Conservation (phyloP, 345 rosid genomes). For the Citrus mangshanensis region DNA sequence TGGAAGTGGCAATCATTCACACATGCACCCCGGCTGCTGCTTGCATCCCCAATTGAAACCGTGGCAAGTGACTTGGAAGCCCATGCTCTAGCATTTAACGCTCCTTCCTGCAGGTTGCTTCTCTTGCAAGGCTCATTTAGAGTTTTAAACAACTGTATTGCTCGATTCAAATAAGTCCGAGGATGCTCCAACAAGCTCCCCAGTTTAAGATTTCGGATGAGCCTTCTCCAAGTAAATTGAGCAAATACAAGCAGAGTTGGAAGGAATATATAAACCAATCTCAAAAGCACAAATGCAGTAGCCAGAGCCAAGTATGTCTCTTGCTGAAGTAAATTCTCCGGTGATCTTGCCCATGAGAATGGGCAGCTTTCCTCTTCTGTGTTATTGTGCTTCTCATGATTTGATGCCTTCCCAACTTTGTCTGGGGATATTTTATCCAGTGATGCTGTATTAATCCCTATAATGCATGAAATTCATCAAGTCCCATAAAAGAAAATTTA, state of each 20-base stretch:
- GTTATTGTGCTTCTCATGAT: conserved; percentile 46
- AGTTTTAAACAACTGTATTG: conserved; percentile 47
- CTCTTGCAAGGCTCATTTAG: conserved; percentile 79
- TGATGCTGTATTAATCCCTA: conserved; percentile 51
- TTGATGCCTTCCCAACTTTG: conserved; percentile 33
- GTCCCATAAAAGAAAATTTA: background rate
- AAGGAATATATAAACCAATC: conserved; percentile 49
- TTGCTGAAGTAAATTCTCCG: conserved; percentile 76
- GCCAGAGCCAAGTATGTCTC: conserved; percentile 86
- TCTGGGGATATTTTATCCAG: conserved; percentile 35
- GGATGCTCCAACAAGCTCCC: conserved; percentile 69
- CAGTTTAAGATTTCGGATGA: conserved; percentile 39
- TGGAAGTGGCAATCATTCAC: conserved; percentile 22
- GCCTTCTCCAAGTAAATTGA: conserved; percentile 50
- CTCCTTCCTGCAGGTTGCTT: conserved; percentile 88
- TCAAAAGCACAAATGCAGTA: conserved; percentile 57
- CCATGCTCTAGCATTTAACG: conserved; percentile 87
- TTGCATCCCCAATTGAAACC: conserved; percentile 83
- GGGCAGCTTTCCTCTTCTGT: conserved; percentile 78
- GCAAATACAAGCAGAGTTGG: conserved; percentile 45
- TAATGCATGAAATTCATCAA: conserved; percentile 16
- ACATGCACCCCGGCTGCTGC: conserved; percentile 49
- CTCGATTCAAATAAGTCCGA: conserved; percentile 46
- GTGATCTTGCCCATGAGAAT: conserved; percentile 95
- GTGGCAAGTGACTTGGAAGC: conserved; percentile 93